Percentiles rank a stretch among this genome's conserved stretches.
phyloP scores from a whole-genome alignment of 768 basidiomycete genomes.

The Amanita fuliginea region DNA sequence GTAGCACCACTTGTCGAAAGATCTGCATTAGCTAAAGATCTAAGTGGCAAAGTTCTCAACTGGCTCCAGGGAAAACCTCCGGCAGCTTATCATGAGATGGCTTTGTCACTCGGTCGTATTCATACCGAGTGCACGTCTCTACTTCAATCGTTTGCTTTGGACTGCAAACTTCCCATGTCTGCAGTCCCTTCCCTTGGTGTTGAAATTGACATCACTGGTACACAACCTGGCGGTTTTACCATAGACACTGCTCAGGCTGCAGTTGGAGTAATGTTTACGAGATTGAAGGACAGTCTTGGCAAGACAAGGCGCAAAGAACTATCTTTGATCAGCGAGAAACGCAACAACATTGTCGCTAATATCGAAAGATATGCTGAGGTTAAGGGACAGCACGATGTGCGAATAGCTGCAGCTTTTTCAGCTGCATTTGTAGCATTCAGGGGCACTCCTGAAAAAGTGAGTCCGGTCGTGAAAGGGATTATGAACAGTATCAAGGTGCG shows the following conservation, averaged over 20 bases:
- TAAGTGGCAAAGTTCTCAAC: conserved; percentile 55
- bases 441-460: conserved; percentile 85
- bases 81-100: conserved; percentile 85
- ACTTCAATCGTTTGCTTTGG: conserved; percentile 72
- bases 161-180: conserved; percentile 76
- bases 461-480: conserved; percentile 90
- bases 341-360: conserved; percentile 49
- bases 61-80: conserved; percentile 73
- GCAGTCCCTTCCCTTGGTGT: conserved; percentile 71
- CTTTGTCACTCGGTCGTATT: conserved; percentile 67
- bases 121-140: conserved; percentile 70
- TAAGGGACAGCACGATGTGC: conserved; percentile 78
- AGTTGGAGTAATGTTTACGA: conserved; percentile 57
- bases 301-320: conserved; percentile 74
- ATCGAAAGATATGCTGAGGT: conserved; percentile 75
- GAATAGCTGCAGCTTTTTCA: conserved; percentile 83
- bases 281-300: conserved; percentile 65
- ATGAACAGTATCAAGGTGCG: conserved; percentile 96
- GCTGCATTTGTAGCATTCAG: conserved; percentile 84
- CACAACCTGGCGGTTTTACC: conserved; percentile 58
- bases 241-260: conserved; percentile 67
- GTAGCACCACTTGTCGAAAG: conserved; percentile 37
- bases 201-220: conserved; percentile 67
- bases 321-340: conserved; percentile 64
- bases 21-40: conserved; percentile 50